Percentiles rank a stretch among this genome's conserved stretches.
phyloP scores from a whole-genome alignment of 305 asterid species.

The Rubia balearica region DNA sequence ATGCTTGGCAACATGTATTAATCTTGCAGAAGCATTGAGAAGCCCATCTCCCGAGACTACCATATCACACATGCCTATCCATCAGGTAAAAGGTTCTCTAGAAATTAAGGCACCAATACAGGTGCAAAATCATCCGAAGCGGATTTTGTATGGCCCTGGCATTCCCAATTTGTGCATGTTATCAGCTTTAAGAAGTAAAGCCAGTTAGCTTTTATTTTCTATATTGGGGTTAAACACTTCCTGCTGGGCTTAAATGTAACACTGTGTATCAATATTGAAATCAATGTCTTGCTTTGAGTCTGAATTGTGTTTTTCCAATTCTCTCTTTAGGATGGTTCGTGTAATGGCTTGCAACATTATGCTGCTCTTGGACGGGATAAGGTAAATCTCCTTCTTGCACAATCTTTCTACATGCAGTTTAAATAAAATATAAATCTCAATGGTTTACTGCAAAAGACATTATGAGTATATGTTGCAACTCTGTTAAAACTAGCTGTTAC shows the following conservation, averaged over 20 bases:
- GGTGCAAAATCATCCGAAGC: neutral
- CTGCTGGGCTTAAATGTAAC: neutral
- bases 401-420: neutral
- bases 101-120: neutral
- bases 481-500: neutral
- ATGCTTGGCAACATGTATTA: slow-evolving; percentile 84
- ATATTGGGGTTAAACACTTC: neutral
- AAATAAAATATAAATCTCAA: neutral
- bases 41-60: slow-evolving; percentile 65
- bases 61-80: slow-evolving; percentile 76
- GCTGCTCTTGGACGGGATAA: slow-evolving; percentile 98
- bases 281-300: slow-evolving; percentile 17
- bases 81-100: slow-evolving; percentile 51
- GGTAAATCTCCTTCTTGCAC: slow-evolving; percentile 34
- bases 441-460: neutral
- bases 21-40: slow-evolving; percentile 79
- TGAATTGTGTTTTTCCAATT: slow-evolving; percentile 17
- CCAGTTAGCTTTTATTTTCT: neutral
- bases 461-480: neutral
- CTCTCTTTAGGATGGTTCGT: slow-evolving; percentile 87
- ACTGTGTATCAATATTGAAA: neutral
- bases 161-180: neutral
- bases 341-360: slow-evolving; percentile 97
- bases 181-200: neutral
- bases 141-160: neutral